Evolutionary conservation across 2,329 filamentous ascomycete genomes (phyloP), one percentile per base, ranked within the genome.

Genomic region (Colletotrichum tofieldiae): DNA sequence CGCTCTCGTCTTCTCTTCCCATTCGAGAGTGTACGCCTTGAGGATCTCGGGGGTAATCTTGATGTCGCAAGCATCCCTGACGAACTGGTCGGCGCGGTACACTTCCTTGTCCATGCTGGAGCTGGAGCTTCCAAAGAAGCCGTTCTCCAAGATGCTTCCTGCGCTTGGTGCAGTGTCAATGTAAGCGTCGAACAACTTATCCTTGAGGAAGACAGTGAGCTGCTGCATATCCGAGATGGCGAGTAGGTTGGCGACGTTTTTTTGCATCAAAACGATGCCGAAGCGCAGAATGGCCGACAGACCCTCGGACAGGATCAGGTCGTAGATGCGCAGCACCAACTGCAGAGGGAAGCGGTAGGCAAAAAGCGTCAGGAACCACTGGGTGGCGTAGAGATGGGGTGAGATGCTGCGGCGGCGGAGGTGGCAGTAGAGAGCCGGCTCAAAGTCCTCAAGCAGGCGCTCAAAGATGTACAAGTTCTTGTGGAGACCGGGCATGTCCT

Each of bases 311-410:
- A 99, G 87, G 63, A 99, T 96, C 67, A 99, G 85, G 80, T 99
- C 96, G 82, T 98, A 99, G 62, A 99, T 97, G 41, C 96, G 93
- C 70, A 99, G 91, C 8, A 99, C 96, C 12, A 99, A 90, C 80
- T 99, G 96, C 9, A 99, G 88, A 11, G 96, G 96, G 82, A 99
- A 99, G 52, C 97, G 93, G 82, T 99, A 99, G 41, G 96, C 95
- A 79, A 99, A 99, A n/a, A 99, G 88, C 0, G 96, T 99, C 61
- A 99, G 88, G 83, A 99, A 99, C 96, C 96, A 99, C 82, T 99
- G 96, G 0, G 96, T 99, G 55, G 96, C 96, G 80, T 99, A 99
- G 11, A 99, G 88, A 79, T 98, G 94, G 0, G 96, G 93, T 11
- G 93, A 93, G 66, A 99, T 96, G 75, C 94, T 92, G 67, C 93